Conservation (phyloP, 768 basidiomycete genomes). For the Mycena alexandri region DNA sequence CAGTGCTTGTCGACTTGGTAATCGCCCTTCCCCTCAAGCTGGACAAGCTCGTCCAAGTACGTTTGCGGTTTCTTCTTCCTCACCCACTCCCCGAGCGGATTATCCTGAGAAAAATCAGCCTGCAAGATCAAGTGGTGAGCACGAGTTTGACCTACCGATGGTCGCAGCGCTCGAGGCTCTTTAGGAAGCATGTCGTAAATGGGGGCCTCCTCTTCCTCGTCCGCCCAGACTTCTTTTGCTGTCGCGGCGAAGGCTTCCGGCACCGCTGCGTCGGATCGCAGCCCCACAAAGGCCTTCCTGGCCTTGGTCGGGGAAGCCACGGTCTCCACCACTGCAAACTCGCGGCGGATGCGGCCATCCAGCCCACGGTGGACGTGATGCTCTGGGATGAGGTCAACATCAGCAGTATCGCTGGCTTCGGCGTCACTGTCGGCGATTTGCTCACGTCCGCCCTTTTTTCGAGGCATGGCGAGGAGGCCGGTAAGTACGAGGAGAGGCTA, state of each 20-base stretch:
- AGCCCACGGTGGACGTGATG: background rate
- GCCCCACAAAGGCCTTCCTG: background rate
- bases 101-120: background rate
- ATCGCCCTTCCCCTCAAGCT: constrained; percentile 4
- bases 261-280: background rate
- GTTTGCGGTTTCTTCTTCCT: constrained; percentile 11
- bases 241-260: background rate
- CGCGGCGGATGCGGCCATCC: background rate
- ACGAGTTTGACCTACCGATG: background rate
- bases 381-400: background rate
- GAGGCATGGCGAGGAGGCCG: too few species aligned
- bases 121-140: too few species aligned
- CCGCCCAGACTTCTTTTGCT: background rate
- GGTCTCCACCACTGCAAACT: background rate
- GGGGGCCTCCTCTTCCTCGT: background rate
- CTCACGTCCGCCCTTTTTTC: too few species aligned
- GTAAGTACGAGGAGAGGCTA: too few species aligned
- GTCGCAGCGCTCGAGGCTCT: background rate
- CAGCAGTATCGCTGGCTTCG: background rate
- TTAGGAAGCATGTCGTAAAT: constrained; percentile 3
- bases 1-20: background rate
- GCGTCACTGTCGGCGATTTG: background rate
- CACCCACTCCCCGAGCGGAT: constrained; percentile 1
- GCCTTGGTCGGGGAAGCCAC: background rate
- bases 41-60: constrained; percentile 14